A percentile compares a stretch with the other conserved stretches of the same genome.
phyloP scores from a whole-genome alignment of 768 basidiomycete genomes.

The Hebeloma cylindrosporum region DNA sequence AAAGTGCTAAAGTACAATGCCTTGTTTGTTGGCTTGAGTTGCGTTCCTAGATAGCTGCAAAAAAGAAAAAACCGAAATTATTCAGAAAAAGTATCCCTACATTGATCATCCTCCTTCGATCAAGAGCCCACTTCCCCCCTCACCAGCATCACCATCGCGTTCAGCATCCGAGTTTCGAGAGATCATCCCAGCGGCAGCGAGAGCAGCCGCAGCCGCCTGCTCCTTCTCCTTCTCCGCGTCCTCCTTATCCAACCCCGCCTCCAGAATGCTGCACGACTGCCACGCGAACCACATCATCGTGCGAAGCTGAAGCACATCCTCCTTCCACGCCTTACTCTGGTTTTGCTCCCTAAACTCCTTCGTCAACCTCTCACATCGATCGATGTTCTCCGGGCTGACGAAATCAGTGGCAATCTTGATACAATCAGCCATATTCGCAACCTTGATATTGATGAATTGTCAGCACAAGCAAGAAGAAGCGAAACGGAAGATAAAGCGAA shows the following conservation, averaged over 20 bases:
- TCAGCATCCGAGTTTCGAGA: too few relatives aligned
- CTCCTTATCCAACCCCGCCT: slow-evolving; percentile 20
- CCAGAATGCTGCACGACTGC: slow-evolving; percentile 59
- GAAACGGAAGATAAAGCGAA: slow-evolving; percentile 29
- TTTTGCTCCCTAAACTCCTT: slow-evolving; percentile 91
- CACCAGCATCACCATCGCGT: too few relatives aligned
- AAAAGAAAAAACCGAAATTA: too few relatives aligned
- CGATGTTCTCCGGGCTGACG: slow-evolving; percentile 91
- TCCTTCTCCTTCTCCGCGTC: too few relatives aligned
- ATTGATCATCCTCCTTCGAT: too few relatives aligned
- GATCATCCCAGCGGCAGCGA: too few relatives aligned
- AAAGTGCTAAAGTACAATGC: too few relatives aligned
- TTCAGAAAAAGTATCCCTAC: too few relatives aligned
- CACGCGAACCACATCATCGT: slow-evolving; percentile 96
- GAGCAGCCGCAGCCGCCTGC: too few relatives aligned
- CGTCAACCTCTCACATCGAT: slow-evolving; percentile 81
- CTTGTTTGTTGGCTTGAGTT: too few relatives aligned
- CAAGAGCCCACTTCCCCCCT: too few relatives aligned
- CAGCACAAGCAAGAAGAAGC: background rate
- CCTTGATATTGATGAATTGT: slow-evolving; percentile 42
- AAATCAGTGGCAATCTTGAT: slow-evolving; percentile 96
- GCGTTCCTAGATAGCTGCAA: too few relatives aligned
- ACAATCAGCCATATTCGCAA: slow-evolving; percentile 91
- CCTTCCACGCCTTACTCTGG: slow-evolving; percentile 86
- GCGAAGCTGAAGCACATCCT: slow-evolving; percentile 87